These are phyloP conservation scores for Litchi chinensis DNA, from an alignment of 345 rosid genomes.

Conservation along the genomic window DNA sequence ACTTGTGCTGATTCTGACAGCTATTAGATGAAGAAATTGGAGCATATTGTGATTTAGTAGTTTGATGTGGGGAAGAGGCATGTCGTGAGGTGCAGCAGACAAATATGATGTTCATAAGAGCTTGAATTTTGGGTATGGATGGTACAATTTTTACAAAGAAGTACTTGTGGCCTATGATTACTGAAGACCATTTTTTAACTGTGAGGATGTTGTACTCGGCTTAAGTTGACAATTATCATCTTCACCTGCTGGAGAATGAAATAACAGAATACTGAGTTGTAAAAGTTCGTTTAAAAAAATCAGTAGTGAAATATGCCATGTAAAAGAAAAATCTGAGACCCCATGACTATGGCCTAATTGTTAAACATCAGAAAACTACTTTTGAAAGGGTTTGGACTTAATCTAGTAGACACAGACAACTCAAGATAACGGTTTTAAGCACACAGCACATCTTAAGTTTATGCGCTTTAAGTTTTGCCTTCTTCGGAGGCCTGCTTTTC, in stretches of 20 bases:
- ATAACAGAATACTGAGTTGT: not conserved
- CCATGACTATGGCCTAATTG: not conserved
- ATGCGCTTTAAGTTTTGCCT: not conserved
- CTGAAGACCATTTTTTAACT: not conserved
- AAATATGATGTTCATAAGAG: not conserved
- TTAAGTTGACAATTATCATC: not conserved
- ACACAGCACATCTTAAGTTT: too few relatives aligned
- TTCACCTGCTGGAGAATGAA: not conserved
- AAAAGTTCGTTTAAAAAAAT: not conserved
- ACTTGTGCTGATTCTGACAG: not conserved
- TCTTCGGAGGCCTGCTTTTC: too few relatives aligned
- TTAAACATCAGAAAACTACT: not conserved
- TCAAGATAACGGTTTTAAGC: not conserved
- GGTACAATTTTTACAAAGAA: not conserved
- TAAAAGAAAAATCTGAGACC: not conserved
- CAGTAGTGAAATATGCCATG: not conserved
- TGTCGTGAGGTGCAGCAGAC: not conserved
- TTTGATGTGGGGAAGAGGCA: not conserved
- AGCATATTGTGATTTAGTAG: not conserved
- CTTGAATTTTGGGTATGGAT: not conserved
- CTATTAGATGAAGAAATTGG: not conserved
- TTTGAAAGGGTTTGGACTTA: not conserved
- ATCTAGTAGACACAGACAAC: not conserved
- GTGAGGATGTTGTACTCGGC: not conserved
- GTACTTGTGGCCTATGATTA: not conserved